Evolutionary conservation across 768 basidiomycete genomes (phyloP), one percentile per base, ranked within the genome.

Genomic region (Termitomyces eurrhizus): DNA sequence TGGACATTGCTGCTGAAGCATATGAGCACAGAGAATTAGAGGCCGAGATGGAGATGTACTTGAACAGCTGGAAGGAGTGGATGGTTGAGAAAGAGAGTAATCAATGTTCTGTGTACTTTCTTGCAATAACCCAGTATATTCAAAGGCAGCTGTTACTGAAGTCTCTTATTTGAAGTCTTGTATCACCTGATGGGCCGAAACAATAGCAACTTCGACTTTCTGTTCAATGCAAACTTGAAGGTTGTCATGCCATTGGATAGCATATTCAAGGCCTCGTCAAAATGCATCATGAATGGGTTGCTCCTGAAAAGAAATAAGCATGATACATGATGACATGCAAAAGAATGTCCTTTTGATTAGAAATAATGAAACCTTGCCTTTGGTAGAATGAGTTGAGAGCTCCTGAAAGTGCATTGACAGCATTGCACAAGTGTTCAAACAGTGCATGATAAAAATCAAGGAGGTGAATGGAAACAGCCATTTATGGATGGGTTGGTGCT

Each of bases 361-460:
- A 1, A 7, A 52, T 14, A 12, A 58, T 29, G 26, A 44, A 58
- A 1, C 57, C 57, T 2, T 50, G 32, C 73, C 73, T 1, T 70
- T 35, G 56, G 48, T 78, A 77, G 51, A 73, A 71, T 0, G 63
- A 66, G 26, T 68, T 69, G 3, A 77, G 62, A 0, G 72, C 70
- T 14, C 50, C 44, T 0, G 74, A 64, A 33, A 73, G 44, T 1
- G 66, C 73, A 45, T 70, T 67, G 41, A 77, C 64, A 4, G 75
- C 75, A 57, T 78, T 70, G 21, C 75, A 77, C 0, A 76, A 75
- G 0, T 67, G 62, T 57, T 77, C 70, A 45, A 78, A 78, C 1
- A 77, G 60, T 1, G 71, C 66, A 0, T 48, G 57, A 56, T 75
- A 77, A 55, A 77, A 75, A 1, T 71, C 61, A 0, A 77, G 58